Evolutionary conservation across 179 eudicot genomes (phyloP).

Genomic region (Patellifolia procumbens): DNA sequence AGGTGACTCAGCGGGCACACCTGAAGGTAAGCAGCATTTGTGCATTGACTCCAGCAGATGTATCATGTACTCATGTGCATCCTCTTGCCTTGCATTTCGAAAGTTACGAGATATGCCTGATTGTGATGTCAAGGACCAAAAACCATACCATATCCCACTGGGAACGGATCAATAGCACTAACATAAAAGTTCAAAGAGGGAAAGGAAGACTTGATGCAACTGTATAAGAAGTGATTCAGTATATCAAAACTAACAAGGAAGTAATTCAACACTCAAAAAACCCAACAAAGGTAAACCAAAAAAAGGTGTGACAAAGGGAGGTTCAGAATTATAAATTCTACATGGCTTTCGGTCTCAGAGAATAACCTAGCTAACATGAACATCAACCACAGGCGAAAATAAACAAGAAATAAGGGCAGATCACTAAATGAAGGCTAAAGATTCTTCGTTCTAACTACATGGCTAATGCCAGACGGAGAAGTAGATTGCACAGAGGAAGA

Average conservation of each 20-base stretch:
- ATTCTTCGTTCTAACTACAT: too few species aligned
- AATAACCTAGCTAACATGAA: neutral
- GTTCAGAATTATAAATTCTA: neutral
- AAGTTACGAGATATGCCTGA: slow-evolving; percentile 88
- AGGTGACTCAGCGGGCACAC: slow-evolving; percentile 90
- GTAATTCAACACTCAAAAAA: neutral
- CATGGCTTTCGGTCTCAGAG: neutral
- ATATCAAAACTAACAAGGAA: too few species aligned
- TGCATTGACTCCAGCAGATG: slow-evolving; percentile 96
- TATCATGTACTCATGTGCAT: slow-evolving; percentile 99
- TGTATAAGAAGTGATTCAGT: neutral
- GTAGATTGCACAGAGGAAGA: neutral
- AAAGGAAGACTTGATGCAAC: slow-evolving; percentile 2
- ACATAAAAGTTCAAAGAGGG: neutral
- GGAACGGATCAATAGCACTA: neutral
- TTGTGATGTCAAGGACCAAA: slow-evolving; percentile 54
- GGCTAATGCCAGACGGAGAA: neutral
- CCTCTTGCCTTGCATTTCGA: slow-evolving; percentile 90
- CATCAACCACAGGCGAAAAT: neutral
- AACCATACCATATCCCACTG: neutral
- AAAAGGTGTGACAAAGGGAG: neutral
- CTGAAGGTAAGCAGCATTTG: slow-evolving; percentile 90
- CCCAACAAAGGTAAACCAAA: neutral
- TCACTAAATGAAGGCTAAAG: too few species aligned
- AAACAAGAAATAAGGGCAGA: too few species aligned